These are phyloP conservation scores for Trichophaea hybrida DNA, from an alignment of 2,329 filamentous ascomycete genomes.

Conservation along the genomic window DNA sequence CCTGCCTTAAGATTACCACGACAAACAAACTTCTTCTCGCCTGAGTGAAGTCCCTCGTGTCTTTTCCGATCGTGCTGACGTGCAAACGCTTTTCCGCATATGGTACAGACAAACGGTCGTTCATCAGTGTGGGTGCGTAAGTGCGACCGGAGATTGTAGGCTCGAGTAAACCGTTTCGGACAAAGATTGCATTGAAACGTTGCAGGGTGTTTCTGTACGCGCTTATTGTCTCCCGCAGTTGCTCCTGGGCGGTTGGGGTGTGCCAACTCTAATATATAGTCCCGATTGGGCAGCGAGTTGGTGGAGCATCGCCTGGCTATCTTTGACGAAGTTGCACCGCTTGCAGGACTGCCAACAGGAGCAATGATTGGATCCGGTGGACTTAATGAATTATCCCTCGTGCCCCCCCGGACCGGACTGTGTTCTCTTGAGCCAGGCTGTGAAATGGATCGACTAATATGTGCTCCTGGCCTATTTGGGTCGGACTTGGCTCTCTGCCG, in stretches of 20 bases:
- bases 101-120: conserved; percentile 88
- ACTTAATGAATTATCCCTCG: conserved; percentile 18
- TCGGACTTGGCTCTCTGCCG: conserved; percentile 22
- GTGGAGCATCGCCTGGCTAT: conserved; percentile 38
- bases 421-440: conserved; percentile 11
- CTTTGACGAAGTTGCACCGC: conserved; percentile 27
- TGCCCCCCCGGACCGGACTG: conserved; percentile 11
- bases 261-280: conserved; percentile 78
- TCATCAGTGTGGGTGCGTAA: conserved; percentile 94
- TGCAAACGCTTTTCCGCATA: conserved; percentile 94
- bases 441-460: conserved; percentile 11
- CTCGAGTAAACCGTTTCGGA: conserved; percentile 88
- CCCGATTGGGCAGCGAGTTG: conserved; percentile 42
- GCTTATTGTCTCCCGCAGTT: conserved; percentile 47
- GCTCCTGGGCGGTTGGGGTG: conserved; percentile 53
- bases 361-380: conserved; percentile 19
- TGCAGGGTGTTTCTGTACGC: conserved; percentile 93
- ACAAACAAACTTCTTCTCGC: conserved; percentile 98
- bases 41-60: conserved; percentile 88
- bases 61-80: conserved; percentile 94
- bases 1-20: conserved; percentile 74
- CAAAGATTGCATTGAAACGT: conserved; percentile 92
- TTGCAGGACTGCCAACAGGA: not conserved
- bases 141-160: conserved; percentile 92
- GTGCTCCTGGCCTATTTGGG: conserved; percentile 14